Conservation (phyloP, 78 protist species). For the Dictyostelium intermedium region DNA sequence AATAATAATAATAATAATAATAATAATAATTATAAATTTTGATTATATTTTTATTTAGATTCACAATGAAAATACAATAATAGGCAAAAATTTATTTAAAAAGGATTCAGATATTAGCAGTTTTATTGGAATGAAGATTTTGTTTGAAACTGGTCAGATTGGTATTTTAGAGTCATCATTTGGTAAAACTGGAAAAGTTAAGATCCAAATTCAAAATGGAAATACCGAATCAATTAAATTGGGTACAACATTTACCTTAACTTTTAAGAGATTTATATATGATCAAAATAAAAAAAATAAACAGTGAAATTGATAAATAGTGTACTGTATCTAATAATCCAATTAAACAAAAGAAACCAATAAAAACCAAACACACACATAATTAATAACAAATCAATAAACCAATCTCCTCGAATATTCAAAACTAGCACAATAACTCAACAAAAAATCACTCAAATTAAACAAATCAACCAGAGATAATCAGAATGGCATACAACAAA, state of each 20-base stretch:
- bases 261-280: slow-evolving; percentile 50
- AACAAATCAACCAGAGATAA: too few relatives aligned
- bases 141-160: slow-evolving; percentile 41
- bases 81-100: slow-evolving; percentile 84
- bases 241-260: slow-evolving; percentile 2
- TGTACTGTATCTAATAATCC: too few relatives aligned
- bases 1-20: neutral
- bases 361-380: too few relatives aligned
- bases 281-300: slow-evolving; percentile 48
- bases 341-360: too few relatives aligned
- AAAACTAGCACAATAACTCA: too few relatives aligned
- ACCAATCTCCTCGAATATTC: too few relatives aligned
- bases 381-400: too few relatives aligned
- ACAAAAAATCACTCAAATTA: too few relatives aligned
- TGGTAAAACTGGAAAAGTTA: slow-evolving; percentile 93
- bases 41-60: slow-evolving; percentile 9
- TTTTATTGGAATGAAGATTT: slow-evolving; percentile 83
- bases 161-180: slow-evolving; percentile 91
- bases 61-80: slow-evolving; percentile 78
- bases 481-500: too few relatives aligned
- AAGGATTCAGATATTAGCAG: slow-evolving; percentile 85
- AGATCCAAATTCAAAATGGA: slow-evolving; percentile 4
- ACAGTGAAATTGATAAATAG: too few relatives aligned
- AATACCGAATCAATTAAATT: neutral
- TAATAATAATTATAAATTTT: neutral